A percentile compares a stretch with the other conserved stretches of the same genome.
These are phyloP conservation scores for Mallotus japonicus DNA, from an alignment of 441 rosid species.

Conservation along the genomic window DNA sequence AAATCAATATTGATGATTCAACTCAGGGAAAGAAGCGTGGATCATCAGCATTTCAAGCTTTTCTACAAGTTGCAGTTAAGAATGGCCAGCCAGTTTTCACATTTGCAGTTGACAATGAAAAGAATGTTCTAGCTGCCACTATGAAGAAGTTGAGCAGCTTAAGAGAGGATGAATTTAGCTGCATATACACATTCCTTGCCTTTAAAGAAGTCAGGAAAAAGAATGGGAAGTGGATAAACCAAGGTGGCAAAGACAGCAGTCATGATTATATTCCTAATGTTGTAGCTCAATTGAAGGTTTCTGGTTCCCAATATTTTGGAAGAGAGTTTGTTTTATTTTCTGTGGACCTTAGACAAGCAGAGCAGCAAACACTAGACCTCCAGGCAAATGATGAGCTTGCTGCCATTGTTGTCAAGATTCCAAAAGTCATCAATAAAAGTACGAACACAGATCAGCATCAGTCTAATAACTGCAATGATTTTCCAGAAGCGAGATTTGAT, in stretches of 20 bases:
- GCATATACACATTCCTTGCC: slow-evolving; percentile 72
- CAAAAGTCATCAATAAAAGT: slow-evolving; percentile 27
- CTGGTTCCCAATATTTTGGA: slow-evolving; percentile 40
- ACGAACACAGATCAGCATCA: slow-evolving; percentile 32
- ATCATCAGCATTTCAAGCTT: slow-evolving; percentile 65
- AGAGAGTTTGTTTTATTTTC: slow-evolving; percentile 74
- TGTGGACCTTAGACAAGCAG: slow-evolving; percentile 46
- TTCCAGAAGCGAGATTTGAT: slow-evolving; percentile 22
- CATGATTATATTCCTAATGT: slow-evolving; percentile 63
- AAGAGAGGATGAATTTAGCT: slow-evolving; percentile 50
- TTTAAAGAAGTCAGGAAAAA: slow-evolving; percentile 73
- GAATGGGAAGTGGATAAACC: slow-evolving; percentile 73
- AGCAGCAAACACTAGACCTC: slow-evolving; percentile 42
- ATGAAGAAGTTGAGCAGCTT: slow-evolving; percentile 53
- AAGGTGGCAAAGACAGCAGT: slow-evolving; percentile 55
- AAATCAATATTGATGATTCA: slow-evolving; percentile 38
- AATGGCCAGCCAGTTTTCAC: slow-evolving; percentile 82
- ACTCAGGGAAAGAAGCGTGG: slow-evolving; percentile 40
- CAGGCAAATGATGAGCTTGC: slow-evolving; percentile 75
- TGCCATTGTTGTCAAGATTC: slow-evolving; percentile 72
- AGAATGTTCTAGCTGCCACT: slow-evolving; percentile 75
- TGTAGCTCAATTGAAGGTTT: slow-evolving; percentile 82
- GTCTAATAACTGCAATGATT: slow-evolving; percentile 24
- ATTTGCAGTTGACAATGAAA: slow-evolving; percentile 79
- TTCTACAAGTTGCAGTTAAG: slow-evolving; percentile 78